Evolutionary conservation across 192 early-diverging fungal genomes (phyloP).

Genomic region (Backusella parvicylindrica): DNA sequence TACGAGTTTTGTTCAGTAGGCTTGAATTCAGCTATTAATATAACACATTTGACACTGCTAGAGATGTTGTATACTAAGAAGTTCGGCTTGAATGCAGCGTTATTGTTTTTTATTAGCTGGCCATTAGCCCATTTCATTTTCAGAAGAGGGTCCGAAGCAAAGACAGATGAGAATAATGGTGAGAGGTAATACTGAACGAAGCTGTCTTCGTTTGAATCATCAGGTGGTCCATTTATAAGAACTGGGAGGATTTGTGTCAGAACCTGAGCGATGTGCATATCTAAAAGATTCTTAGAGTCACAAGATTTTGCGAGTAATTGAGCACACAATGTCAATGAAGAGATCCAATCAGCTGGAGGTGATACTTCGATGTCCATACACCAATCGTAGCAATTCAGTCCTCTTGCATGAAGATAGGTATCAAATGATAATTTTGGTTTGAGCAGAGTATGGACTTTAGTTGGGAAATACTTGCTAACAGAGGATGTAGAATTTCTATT

Average conservation of each 20-base stretch:
- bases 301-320: not conserved
- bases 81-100: not conserved
- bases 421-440: not conserved
- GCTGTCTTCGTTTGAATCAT: constrained; percentile 3
- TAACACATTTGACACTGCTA: not conserved
- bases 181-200: not conserved
- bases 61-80: constrained; percentile 8
- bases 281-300: not conserved
- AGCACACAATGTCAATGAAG: too few relatives aligned
- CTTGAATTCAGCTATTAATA: not conserved
- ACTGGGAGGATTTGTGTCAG: too few relatives aligned
- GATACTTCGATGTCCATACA: too few relatives aligned
- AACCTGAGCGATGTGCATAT: constrained; percentile 4
- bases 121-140: constrained; percentile 12
- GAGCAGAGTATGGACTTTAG: not conserved
- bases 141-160: not conserved
- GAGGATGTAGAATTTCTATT: not conserved
- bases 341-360: too few relatives aligned
- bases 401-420: too few relatives aligned
- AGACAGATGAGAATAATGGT: constrained; percentile 1
- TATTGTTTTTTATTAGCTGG: not conserved
- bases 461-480: constrained; percentile 4
- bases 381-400: too few relatives aligned
- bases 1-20: too few relatives aligned
- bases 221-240: constrained; percentile 2